Conservation (phyloP, 306 rosid genomes). For the Fragaria nilgerrensis region DNA sequence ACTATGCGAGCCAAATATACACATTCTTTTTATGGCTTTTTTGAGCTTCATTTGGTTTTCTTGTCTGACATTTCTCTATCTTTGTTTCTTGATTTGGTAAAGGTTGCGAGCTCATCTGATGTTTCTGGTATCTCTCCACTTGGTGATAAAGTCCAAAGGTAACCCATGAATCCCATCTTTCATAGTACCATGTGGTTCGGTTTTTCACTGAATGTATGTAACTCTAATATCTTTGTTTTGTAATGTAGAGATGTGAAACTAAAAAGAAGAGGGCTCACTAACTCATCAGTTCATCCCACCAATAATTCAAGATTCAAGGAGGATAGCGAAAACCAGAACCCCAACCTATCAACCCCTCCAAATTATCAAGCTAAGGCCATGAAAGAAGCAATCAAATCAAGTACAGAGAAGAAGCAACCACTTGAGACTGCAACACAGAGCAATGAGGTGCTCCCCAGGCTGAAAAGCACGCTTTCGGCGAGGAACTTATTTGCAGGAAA, state of each 20-base stretch:
- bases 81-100: conserved; percentile 20
- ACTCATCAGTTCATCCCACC: conserved; percentile 43
- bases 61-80: not conserved
- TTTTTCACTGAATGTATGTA: not conserved
- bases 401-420: conserved; percentile 59
- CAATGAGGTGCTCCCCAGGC: conserved; percentile 38
- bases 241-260: conserved; percentile 55
- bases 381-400: conserved; percentile 68
- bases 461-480: conserved; percentile 75
- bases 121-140: conserved; percentile 47
- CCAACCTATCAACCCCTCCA: conserved; percentile 58
- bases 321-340: conserved; percentile 72
- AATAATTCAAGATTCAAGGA: conserved; percentile 45
- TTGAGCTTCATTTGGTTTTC: not conserved
- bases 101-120: conserved; percentile 51
- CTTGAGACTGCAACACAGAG: conserved; percentile 32
- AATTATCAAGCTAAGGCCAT: conserved; percentile 34
- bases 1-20: conserved; percentile 1
- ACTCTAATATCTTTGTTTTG: not conserved
- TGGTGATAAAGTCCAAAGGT: conserved; percentile 68
- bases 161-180: not conserved
- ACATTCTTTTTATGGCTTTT: not conserved
- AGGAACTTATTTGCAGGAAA: conserved; percentile 71
- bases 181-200: not conserved
- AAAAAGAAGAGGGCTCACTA: conserved; percentile 63